Evolutionary conservation across 345 rosid genomes (phyloP).

Genomic region (Moricandia moricandioides): DNA sequence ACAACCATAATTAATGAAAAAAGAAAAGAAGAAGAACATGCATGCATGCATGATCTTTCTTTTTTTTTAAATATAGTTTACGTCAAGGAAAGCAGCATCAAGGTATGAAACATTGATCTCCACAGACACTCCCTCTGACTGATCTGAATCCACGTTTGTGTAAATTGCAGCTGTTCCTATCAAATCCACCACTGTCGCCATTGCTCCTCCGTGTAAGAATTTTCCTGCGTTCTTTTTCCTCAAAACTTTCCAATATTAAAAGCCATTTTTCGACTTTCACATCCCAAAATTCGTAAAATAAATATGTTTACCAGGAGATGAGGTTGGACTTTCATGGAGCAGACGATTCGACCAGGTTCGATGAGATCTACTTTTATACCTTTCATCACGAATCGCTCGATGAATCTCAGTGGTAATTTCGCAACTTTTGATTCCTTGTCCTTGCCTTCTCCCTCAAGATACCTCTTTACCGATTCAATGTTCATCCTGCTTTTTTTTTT

Average conservation of each 20-base stretch:
- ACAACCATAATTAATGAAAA: not conserved
- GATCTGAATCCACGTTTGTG: conserved; percentile 46
- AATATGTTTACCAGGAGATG: conserved; percentile 67
- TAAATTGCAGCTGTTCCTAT: conserved; percentile 72
- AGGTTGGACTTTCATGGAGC: conserved; percentile 73
- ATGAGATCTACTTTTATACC: conserved; percentile 66
- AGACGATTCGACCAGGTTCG: conserved; percentile 71
- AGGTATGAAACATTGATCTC: conserved; percentile 85
- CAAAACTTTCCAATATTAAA: not conserved
- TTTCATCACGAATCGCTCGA: conserved; percentile 57
- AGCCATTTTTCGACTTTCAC: not conserved
- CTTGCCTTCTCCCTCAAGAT: conserved; percentile 52
- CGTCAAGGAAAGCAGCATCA: conserved; percentile 79
- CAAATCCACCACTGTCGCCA: conserved; percentile 81
- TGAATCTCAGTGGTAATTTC: conserved; percentile 48
- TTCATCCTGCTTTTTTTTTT: conserved; percentile 33
- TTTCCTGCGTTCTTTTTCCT: conserved; percentile 68
- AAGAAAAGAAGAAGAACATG: not conserved
- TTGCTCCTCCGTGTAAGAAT: conserved; percentile 96
- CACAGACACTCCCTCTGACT: conserved; percentile 63
- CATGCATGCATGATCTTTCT: not conserved
- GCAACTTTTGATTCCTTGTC: conserved; percentile 37
- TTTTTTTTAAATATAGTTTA: conserved; percentile 1
- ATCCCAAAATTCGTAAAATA: not conserved
- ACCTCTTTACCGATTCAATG: conserved; percentile 55